phyloP scores from a whole-genome alignment of 768 basidiomycete genomes.

The Amanita brunnescens region DNA sequence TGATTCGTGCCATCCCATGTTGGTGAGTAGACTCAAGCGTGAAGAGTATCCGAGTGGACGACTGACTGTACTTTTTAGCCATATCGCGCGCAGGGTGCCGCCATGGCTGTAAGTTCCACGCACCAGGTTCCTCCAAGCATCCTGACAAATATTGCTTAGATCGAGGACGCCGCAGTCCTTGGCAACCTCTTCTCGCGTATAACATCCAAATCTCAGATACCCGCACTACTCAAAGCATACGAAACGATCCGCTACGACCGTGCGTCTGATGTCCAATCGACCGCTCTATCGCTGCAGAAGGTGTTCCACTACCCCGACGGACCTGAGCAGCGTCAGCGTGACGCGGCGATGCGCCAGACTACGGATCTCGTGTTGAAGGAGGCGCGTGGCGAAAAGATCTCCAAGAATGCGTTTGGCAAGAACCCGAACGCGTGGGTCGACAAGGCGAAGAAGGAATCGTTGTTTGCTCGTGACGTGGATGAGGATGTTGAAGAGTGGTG shows the following conservation, averaged over 20 bases:
- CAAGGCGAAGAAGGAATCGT: conserved; percentile 31
- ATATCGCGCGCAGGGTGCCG: conserved; percentile 46
- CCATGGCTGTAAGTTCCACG: conserved; percentile 34
- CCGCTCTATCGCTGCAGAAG: conserved; percentile 40
- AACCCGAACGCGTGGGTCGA: conserved; percentile 51
- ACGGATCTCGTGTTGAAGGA: conserved; percentile 33
- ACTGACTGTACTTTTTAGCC: conserved; percentile 24
- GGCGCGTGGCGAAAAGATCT: conserved; percentile 13
- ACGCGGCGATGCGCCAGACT: conserved; percentile 38
- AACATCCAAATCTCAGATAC: conserved; percentile 32
- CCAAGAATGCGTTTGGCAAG: conserved; percentile 16
- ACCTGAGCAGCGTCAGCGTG: conserved; percentile 43
- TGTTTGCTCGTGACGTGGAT: conserved; percentile 53
- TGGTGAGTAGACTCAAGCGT: conserved; percentile 26
- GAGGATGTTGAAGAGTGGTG: conserved; percentile 43
- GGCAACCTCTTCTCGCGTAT: conserved; percentile 45
- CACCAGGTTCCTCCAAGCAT: background rate
- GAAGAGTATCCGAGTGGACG: no score
- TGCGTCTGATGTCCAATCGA: conserved; percentile 37
- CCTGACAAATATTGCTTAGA: conserved; percentile 13
- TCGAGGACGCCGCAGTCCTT: conserved; percentile 44
- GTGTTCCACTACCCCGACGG: conserved; percentile 55
- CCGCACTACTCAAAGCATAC: conserved; percentile 41
- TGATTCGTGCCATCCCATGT: conserved; percentile 52
- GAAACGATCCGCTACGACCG: conserved; percentile 43